Evolutionary conservation across 257 asterid species (phyloP).

Genomic region (Solanum neorickii): DNA sequence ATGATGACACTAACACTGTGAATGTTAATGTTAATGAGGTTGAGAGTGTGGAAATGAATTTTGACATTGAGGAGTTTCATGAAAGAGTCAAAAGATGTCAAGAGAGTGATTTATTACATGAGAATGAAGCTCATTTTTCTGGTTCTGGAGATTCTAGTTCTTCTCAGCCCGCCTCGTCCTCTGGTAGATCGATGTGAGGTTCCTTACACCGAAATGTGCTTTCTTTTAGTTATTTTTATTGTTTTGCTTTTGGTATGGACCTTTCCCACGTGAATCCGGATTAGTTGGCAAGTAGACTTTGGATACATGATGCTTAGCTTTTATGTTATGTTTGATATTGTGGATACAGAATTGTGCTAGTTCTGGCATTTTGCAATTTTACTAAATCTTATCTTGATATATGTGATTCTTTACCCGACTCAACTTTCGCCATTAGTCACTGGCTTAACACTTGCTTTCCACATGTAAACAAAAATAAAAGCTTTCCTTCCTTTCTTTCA

Average conservation of each 20-base stretch:
- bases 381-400: neutral
- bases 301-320: neutral
- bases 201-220: neutral
- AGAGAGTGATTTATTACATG: constrained; percentile 25
- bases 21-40: constrained; percentile 14
- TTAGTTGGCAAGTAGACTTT: neutral
- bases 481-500: neutral
- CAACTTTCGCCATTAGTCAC: neutral
- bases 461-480: neutral
- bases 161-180: constrained; percentile 16
- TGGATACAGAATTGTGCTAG: neutral
- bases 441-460: neutral
- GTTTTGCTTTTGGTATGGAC: neutral
- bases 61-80: constrained; percentile 36
- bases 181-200: constrained; percentile 44
- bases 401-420: neutral
- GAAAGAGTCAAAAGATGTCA: constrained; percentile 31
- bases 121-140: constrained; percentile 7
- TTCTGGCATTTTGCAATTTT: neutral
- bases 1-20: constrained; percentile 18
- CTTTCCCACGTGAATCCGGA: neutral
- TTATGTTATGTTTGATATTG: neutral
- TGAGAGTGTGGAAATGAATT: constrained; percentile 4
- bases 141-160: neutral
- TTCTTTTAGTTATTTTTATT: neutral